These are phyloP conservation scores for Fusarium fujikuroi DNA, from an alignment of 2,329 filamentous ascomycete species.

Conservation along the genomic window DNA sequence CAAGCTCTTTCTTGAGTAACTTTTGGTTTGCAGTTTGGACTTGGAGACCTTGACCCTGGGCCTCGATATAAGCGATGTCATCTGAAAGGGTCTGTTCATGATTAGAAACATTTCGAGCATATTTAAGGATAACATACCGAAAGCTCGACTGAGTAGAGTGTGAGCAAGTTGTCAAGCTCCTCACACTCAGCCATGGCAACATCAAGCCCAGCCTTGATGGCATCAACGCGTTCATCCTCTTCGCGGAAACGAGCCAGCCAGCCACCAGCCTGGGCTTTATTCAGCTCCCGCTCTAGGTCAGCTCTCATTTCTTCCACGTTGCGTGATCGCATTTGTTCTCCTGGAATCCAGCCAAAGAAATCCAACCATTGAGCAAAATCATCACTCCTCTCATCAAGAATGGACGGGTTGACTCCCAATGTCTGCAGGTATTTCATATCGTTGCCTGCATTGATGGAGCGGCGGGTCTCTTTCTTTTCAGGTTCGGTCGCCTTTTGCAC, in stretches of 20 bases:
- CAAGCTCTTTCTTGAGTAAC: conserved; percentile 87
- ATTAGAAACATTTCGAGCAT: conserved; percentile 22
- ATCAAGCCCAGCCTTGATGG: conserved; percentile 87
- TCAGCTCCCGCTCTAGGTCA: conserved; percentile 87
- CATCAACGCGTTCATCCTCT: conserved; percentile 89
- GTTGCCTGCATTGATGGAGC: conserved; percentile 74
- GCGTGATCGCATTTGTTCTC: conserved; percentile 77
- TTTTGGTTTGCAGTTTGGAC: conserved; percentile 98
- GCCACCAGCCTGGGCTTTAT: conserved; percentile 89
- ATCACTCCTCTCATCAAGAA: conserved; percentile 80
- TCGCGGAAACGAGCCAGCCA: conserved; percentile 88
- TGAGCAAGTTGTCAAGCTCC: conserved; percentile 92
- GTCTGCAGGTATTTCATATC: conserved; percentile 81
- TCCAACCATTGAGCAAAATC: conserved; percentile 87
- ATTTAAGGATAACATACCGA: conserved; percentile 69
- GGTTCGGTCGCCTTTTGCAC: conserved; percentile 45
- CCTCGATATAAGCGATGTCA: conserved; percentile 96
- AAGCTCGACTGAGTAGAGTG: conserved; percentile 92
- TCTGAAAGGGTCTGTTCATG: conserved; percentile 82
- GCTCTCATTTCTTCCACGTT: conserved; percentile 83
- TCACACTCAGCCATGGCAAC: conserved; percentile 94
- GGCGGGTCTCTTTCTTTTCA: conserved; percentile 60
- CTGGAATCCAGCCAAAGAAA: conserved; percentile 88
- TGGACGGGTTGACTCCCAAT: conserved; percentile 78
- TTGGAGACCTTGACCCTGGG: conserved; percentile 94